Evolutionary conservation across 176 grass and related monocot species (phyloP), one percentile per base, ranked within the genome.

Genomic region (Phyllostachys edulis): DNA sequence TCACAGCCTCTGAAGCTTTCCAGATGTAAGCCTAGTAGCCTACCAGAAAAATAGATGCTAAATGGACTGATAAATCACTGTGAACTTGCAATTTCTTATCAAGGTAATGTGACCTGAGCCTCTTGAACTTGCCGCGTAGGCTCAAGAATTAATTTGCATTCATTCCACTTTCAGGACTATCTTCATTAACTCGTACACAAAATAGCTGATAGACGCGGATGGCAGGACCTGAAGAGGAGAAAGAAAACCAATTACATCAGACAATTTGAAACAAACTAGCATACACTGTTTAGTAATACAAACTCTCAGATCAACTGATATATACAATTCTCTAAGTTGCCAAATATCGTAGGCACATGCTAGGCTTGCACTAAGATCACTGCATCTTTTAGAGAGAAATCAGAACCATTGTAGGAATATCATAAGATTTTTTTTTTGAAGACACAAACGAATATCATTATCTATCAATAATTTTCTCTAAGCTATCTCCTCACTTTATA

Each of bases 151-250:
- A 75, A 63, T 75, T 69, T 55, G 52, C 9, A 69, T n/a, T 99
- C 88, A 99, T 77, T 99, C 91, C 75, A 99, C 97, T 92, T 99
- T 89, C 52, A 94, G 59, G 55, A 99, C 88, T 94, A 99, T 99
- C 91, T 96, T 99, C 93, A 94, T 99, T 75, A 99, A 67, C 76
- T 99, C 93, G 4, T 99, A 99, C 72, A 99, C 88, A 23, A 99
- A 96, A 80, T 99, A 99, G 47, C 97, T 99, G 81, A 94, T 99
- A 15, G 97, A 96, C 1, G 97, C 97, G 2, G 97, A 99, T 9
- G 97, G 97, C 74, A 96, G 62, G 77, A 99, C 97, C 97, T 99
- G 84, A 27, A 89, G 24, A 41, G 12, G 49, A 84, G 67, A 76
- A 77, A 69, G 64, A 93, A 20, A 46, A 80, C 7, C 18, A 68